Conservation (phyloP, 345 rosid species). For the Boechera stricta region DNA sequence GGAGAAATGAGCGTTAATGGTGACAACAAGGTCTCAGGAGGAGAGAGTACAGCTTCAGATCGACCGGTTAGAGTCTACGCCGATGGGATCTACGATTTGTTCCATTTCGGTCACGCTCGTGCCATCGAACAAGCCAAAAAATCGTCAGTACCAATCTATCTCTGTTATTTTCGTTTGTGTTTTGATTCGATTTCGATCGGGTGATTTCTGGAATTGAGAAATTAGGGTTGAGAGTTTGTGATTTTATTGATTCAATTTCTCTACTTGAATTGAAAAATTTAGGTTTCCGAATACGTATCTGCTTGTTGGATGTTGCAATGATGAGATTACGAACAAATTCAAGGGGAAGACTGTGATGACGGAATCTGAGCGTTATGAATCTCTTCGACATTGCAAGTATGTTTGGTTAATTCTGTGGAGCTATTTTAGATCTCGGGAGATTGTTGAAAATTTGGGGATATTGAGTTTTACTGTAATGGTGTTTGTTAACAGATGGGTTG, state of each 20-base stretch:
- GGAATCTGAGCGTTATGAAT: slow-evolving; percentile 65
- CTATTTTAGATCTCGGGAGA: neutral
- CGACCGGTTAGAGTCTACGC: slow-evolving; percentile 64
- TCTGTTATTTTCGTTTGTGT: neutral
- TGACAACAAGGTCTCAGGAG: slow-evolving; percentile 9
- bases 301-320: slow-evolving; percentile 75
- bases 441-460: neutral
- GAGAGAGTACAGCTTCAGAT: slow-evolving; percentile 21
- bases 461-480: neutral
- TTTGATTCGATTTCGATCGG: neutral
- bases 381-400: slow-evolving; percentile 75
- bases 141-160: slow-evolving; percentile 43
- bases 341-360: slow-evolving; percentile 84
- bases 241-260: neutral
- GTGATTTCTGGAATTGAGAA: neutral
- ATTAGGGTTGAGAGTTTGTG: neutral
- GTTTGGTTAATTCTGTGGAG: neutral
- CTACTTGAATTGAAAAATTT: neutral
- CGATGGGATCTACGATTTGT: slow-evolving; percentile 71
- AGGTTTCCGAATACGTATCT: slow-evolving; percentile 72
- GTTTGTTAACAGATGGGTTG: slow-evolving; percentile 61
- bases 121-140: slow-evolving; percentile 76
- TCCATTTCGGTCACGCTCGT: slow-evolving; percentile 76
- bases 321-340: slow-evolving; percentile 60
- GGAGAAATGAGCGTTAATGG: slow-evolving; percentile 32